A percentile compares a stretch with the other conserved stretches of the same genome.
Evolutionary conservation across 1,139 yeast genomes (phyloP).

Genomic region (Suhomyces kunorum): DNA sequence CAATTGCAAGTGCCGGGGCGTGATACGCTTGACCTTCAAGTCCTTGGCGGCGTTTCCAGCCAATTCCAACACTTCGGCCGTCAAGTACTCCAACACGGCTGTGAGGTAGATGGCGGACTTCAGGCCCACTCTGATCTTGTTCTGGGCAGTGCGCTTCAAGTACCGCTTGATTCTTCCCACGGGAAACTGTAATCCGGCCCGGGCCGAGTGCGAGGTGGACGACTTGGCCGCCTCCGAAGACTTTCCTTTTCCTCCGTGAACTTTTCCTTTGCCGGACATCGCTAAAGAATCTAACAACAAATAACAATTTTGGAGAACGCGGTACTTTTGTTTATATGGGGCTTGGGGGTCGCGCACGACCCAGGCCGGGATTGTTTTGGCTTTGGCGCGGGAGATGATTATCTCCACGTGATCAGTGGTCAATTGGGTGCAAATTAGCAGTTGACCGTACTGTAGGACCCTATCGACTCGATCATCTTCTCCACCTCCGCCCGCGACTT

Average conservation of each 20-base stretch:
- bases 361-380: constrained; percentile 4
- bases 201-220: constrained; percentile 87
- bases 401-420: not conserved
- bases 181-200: constrained; percentile 98
- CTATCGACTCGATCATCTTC: constrained; percentile 44
- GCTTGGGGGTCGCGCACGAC: constrained; percentile 12
- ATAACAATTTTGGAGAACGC: constrained; percentile 11
- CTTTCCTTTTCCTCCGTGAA: constrained; percentile 95
- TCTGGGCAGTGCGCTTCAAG: constrained; percentile 87
- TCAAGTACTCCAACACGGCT: constrained; percentile 93
- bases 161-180: constrained; percentile 98
- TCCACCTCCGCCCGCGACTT: constrained; percentile 60
- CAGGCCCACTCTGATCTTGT: constrained; percentile 94
- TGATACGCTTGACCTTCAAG: constrained; percentile 95
- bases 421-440: constrained; percentile 21
- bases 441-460: constrained; percentile 46
- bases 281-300: constrained; percentile 13
- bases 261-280: constrained; percentile 89
- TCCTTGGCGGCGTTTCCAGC: constrained; percentile 99
- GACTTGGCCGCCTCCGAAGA: constrained; percentile 68
- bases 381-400: constrained; percentile 3
- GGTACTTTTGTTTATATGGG: constrained; percentile 13
- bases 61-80: constrained; percentile 97
- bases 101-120: constrained; percentile 97
- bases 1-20: constrained; percentile 97